Evolutionary conservation across 192 early-diverging fungal species (phyloP).

Genomic region (Allomyces macrogynus): DNA sequence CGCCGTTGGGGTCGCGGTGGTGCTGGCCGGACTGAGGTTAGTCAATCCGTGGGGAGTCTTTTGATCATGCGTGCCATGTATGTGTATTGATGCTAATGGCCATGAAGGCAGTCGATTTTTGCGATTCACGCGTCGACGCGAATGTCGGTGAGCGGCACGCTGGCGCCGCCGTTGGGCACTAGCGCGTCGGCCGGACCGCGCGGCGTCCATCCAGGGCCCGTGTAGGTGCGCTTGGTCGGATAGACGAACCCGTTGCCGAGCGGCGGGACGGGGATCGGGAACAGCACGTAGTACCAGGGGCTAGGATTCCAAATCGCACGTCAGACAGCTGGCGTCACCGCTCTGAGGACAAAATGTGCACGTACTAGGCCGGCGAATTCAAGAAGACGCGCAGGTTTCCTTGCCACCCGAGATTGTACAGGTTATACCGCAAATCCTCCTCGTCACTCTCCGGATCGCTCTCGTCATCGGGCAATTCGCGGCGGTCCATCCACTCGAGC

Average conservation of each 20-base stretch:
- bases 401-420: not conserved
- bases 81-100: too few species aligned
- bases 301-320: not conserved
- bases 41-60: too few species aligned
- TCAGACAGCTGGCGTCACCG: too few species aligned
- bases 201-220: not conserved
- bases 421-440: not conserved
- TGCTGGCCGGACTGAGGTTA: too few species aligned
- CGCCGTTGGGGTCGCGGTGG: too few species aligned
- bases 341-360: not conserved
- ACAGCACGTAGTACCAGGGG: not conserved
- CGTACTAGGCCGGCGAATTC: not conserved
- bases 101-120: too few species aligned
- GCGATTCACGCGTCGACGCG: not conserved
- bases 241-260: not conserved
- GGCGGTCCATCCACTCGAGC: not conserved
- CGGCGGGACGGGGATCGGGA: not conserved
- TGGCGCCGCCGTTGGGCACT: not conserved
- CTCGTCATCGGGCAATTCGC: not conserved
- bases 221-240: not conserved
- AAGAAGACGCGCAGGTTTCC: not conserved
- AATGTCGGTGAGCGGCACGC: not conserved
- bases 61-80: too few species aligned
- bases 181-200: not conserved
- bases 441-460: not conserved